phyloP scores from a whole-genome alignment of 2,329 filamentous ascomycete genomes.

The Hypomyces rosellus region DNA sequence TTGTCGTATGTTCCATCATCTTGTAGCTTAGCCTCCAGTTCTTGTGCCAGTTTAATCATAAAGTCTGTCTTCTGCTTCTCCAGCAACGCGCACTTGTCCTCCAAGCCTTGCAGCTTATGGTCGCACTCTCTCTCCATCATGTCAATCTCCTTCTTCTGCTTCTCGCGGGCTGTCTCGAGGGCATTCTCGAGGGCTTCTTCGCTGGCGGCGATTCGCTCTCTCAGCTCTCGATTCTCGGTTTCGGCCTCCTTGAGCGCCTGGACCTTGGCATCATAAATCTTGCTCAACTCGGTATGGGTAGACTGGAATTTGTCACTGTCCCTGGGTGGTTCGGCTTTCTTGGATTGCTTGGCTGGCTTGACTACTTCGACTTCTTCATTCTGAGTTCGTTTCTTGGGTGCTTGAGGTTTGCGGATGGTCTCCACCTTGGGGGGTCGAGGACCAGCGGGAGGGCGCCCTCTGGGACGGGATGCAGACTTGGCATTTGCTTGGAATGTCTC shows the following conservation, averaged over 20 bases:
- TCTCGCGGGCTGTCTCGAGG: not conserved
- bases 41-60: not conserved
- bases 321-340: not conserved
- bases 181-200: too few relatives aligned
- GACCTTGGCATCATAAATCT: not conserved
- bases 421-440: not conserved
- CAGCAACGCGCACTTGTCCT: not conserved
- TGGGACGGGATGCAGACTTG: not conserved
- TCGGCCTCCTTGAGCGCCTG: not conserved
- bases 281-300: not conserved
- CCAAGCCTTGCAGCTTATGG: too few relatives aligned
- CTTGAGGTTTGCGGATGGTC: not conserved
- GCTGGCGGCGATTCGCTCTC: not conserved
- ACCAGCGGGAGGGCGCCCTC: not conserved
- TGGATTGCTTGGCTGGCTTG: not conserved
- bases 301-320: not conserved
- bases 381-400: not conserved
- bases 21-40: not conserved
- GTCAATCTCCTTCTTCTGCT: not conserved
- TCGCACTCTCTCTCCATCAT: not conserved
- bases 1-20: not conserved
- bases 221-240: not conserved
- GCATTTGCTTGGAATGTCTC: not conserved
- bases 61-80: not conserved
- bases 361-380: not conserved